Conservation (phyloP, 768 basidiomycete genomes). For the Termitomyces heimii region DNA sequence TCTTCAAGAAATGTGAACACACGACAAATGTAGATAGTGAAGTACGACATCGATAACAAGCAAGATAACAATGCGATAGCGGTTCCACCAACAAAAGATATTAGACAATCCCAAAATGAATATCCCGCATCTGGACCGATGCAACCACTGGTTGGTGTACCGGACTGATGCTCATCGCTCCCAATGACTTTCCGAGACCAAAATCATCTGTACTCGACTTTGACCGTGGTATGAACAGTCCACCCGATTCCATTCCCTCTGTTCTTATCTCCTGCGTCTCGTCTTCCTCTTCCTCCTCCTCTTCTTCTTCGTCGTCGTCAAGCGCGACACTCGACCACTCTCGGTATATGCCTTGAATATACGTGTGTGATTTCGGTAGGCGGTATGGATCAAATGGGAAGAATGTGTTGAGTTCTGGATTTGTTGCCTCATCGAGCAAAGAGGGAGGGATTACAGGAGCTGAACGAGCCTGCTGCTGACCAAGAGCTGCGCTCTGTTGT, state of each 20-base stretch:
- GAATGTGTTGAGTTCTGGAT: constrained; percentile 82
- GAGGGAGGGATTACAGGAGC: constrained; percentile 14
- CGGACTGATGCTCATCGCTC: constrained; percentile 84
- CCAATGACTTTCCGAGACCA: constrained; percentile 62
- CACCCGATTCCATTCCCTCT: constrained; percentile 9
- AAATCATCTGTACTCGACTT: constrained; percentile 30
- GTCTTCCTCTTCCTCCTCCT: constrained; percentile 44
- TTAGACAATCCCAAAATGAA: constrained; percentile 11
- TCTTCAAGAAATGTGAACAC: too few species aligned
- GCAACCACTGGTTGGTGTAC: constrained; percentile 13
- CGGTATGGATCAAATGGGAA: constrained; percentile 99
- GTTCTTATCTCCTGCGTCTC: constrained; percentile 11
- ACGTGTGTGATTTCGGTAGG: constrained; percentile 70
- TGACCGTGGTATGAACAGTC: constrained; percentile 13
- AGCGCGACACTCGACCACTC: constrained; percentile 86
- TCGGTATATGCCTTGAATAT: constrained; percentile 80
- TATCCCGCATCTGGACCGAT: constrained; percentile 11
- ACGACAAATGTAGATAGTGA: background rate
- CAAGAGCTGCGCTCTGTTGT: background rate
- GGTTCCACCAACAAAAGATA: background rate
- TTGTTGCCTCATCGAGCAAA: constrained; percentile 30
- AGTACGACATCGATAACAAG: background rate
- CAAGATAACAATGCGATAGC: constrained; percentile 8
- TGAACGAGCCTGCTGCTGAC: constrained; percentile 1
- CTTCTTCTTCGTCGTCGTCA: constrained; percentile 62